phyloP scores from a whole-genome alignment of 192 early-diverging fungal genomes.

The Obelidium mucronatum region DNA sequence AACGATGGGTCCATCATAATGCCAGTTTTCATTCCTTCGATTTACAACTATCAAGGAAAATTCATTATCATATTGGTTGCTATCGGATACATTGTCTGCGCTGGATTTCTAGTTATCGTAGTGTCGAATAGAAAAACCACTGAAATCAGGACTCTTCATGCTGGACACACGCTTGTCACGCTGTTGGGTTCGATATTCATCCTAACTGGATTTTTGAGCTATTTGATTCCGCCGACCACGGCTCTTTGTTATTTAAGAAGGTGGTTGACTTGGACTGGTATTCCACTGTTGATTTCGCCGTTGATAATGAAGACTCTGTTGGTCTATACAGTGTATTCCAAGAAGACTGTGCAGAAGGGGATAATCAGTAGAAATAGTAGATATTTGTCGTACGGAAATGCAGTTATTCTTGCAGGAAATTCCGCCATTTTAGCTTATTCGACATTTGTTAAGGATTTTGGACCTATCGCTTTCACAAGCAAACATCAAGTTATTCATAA shows the following conservation, averaged over 20 bases:
- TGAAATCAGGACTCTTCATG: neutral
- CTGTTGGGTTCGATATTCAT: neutral
- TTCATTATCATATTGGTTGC: neutral
- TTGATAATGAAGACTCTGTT: neutral
- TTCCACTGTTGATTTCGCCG: neutral
- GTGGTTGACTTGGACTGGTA: neutral
- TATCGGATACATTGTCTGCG: neutral
- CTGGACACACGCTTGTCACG: neutral
- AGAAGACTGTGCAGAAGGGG: neutral
- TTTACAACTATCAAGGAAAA: neutral
- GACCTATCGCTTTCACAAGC: no score
- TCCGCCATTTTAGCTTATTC: neutral
- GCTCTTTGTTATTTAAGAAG: neutral
- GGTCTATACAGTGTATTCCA: neutral
- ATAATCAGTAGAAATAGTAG: neutral
- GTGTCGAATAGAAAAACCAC: neutral
- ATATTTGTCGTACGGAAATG: neutral
- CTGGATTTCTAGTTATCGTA: neutral
- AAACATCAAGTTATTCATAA: neutral
- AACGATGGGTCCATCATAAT: neutral
- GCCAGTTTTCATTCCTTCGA: neutral
- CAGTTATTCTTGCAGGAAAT: neutral
- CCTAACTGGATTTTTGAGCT: neutral
- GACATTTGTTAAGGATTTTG: neutral
- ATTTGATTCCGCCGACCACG: neutral